phyloP scores from a whole-genome alignment of 2,329 filamentous ascomycete species.

The Magnaporthales sp. region DNA sequence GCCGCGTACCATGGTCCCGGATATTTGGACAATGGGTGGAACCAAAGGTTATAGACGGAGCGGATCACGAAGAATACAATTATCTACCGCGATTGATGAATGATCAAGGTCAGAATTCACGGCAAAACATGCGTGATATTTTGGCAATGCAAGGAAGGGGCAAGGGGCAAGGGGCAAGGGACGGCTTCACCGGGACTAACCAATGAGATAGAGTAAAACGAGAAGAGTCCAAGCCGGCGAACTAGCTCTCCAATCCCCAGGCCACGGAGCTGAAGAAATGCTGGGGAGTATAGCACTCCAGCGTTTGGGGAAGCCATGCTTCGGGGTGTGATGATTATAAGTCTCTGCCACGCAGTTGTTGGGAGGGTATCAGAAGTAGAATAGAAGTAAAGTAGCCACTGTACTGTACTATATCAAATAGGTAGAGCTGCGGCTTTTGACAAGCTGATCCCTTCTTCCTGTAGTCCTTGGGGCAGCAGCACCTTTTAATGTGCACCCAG shows the following conservation, averaged over 20 bases:
- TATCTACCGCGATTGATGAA: not conserved
- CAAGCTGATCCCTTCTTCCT: not conserved
- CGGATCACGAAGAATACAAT: not conserved
- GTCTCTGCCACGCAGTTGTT: not conserved
- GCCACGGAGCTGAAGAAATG: not conserved
- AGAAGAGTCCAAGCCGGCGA: not conserved
- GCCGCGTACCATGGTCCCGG: not conserved
- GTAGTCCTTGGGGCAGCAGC: not conserved
- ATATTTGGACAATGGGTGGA: slow-evolving; percentile 4
- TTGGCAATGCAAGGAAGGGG: not conserved
- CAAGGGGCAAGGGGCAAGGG: not conserved
- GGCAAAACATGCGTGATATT: no score
- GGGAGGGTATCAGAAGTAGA: not conserved
- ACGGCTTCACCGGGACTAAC: not conserved
- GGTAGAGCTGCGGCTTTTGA: not conserved
- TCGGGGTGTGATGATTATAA: not conserved
- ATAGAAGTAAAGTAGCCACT: no score
- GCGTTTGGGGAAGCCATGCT: not conserved
- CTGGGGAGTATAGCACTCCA: not conserved
- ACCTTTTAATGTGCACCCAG: no score
- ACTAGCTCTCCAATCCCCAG: not conserved
- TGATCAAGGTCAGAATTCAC: not conserved
- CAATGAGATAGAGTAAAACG: not conserved
- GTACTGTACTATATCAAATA: not conserved
- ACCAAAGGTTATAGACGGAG: slow-evolving; percentile 1